Base-by-base conservation (phyloP, 495 filamentous ascomycete genomes). In the Staphylotrichum longicolle region DNA sequence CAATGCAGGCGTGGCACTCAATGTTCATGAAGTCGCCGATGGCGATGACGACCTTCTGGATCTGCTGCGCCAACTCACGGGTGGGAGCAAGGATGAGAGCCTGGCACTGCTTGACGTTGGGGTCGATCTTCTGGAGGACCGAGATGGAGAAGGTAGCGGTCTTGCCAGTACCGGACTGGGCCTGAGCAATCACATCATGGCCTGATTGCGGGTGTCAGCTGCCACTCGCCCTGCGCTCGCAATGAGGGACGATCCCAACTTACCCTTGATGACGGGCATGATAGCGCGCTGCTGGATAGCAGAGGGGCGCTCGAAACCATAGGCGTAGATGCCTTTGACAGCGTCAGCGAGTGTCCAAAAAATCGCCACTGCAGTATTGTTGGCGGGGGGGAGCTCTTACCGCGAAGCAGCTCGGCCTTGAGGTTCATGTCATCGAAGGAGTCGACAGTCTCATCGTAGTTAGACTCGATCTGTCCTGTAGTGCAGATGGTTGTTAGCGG, bases 401-500 rank as follows among this genome's bases (percentile, higher is more conserved):
- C 94, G 82, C 94, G 93, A 71, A 98, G 89, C 72, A 98, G 87
- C 85, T 98, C 94, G 52, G 89, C 69, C 85, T 95, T 96, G 71
- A 98, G 84, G 79, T 88, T 87, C 94, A 98, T 98, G 64, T 91
- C 84, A 80, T 98, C 94, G 78, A 98, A 98, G 60, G 92, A 96
- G 79, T 99, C 94, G 76, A 93, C 94, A 70, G 93, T 91, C 85
- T 99, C 95, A 86, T 99, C 94, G 81, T 99, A 99, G 90, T 98
- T 99, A 72, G 93, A 96, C 82, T 98, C 94, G 83, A 99, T 98
- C 82, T 93, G 90, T 75, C 90, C 95, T 96, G 79, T 70, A 74
- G 63, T 47, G 50, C 12, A 34, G 45, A 54, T 12, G 5, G 10
- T 30, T 14, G 65, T 74, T 54, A 71, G 72, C 60, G 42, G 20